Conservation (phyloP, 805 yeast genomes). For the Pichia heedii region DNA sequence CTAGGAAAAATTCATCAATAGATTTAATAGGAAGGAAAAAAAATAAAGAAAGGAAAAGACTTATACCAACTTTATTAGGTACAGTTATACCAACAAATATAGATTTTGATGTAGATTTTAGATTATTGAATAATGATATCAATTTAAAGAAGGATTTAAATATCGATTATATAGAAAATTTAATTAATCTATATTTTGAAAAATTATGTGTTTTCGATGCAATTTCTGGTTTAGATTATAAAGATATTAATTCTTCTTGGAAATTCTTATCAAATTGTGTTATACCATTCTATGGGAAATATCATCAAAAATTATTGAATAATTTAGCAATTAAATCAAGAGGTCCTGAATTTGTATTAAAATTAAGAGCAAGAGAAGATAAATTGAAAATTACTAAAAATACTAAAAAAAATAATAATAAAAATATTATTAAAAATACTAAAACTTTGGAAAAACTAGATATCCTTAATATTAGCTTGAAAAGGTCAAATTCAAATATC, state of each 20-base stretch:
- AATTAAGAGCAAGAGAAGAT: constrained; percentile 6
- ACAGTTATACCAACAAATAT: constrained; percentile 18
- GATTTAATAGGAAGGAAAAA: constrained; percentile 20
- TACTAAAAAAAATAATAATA: constrained; percentile 3
- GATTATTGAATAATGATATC: constrained; percentile 3
- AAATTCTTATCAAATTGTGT: constrained; percentile 20
- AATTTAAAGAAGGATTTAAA: background rate
- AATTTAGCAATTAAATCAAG: constrained; percentile 21
- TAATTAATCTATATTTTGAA: constrained; percentile 21
- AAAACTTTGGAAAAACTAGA: constrained; percentile 5
- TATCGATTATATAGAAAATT: background rate
- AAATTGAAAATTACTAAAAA: constrained; percentile 3
- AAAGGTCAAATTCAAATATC: constrained; percentile 19
- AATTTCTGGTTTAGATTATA: constrained; percentile 18
- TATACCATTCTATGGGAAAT: constrained; percentile 24
- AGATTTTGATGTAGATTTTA: constrained; percentile 23
- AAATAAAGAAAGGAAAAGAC: constrained; percentile 14
- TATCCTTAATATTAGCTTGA: constrained; percentile 14
- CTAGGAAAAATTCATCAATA: background rate
- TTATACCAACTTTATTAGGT: constrained; percentile 28
- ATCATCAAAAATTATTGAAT: constrained; percentile 19
- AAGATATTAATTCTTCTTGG: constrained; percentile 21
- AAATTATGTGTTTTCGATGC: constrained; percentile 28
- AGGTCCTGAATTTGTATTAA: constrained; percentile 21
- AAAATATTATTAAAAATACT: background rate